Percentiles rank a stretch among this genome's conserved stretches.
Evolutionary conservation across 192 early-diverging fungal genomes (phyloP).

Genomic region (Gryganskiella cystojenkinii): DNA sequence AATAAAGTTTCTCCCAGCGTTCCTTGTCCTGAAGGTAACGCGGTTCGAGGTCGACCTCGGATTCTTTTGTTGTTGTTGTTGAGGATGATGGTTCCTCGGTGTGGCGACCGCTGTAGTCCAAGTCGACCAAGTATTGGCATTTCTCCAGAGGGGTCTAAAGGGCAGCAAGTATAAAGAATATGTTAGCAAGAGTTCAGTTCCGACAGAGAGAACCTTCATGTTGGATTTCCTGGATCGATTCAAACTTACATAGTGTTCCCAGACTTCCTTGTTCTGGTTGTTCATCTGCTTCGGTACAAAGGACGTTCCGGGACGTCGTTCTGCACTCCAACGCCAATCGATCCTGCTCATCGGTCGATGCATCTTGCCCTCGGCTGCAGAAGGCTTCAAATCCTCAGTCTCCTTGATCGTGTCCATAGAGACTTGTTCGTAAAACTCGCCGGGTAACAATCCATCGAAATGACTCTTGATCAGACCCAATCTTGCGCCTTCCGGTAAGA

Average conservation of each 20-base stretch:
- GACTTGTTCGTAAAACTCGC: conserved; percentile 71
- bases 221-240: background rate
- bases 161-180: background rate
- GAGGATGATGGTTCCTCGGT: background rate
- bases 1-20: conserved; percentile 68
- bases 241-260: conserved; percentile 43
- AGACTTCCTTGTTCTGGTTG: conserved; percentile 50
- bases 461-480: conserved; percentile 76
- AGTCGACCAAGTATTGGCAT: conserved; percentile 44
- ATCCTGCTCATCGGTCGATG: conserved; percentile 18
- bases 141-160: conserved; percentile 42
- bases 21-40: conserved; percentile 63
- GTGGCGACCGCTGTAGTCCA: conserved; percentile 41
- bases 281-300: conserved; percentile 26
- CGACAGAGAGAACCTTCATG: too few relatives aligned
- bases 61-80: background rate
- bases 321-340: conserved; percentile 51
- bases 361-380: conserved; percentile 22
- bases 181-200: background rate
- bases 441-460: conserved; percentile 87
- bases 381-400: conserved; percentile 13
- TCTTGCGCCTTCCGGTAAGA: conserved; percentile 77
- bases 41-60: conserved; percentile 48
- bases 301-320: conserved; percentile 38
- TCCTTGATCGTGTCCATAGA: conserved; percentile 9